Evolutionary conservation across 1,284 basidiomycete genomes (phyloP).

Genomic region (Ustilago lituana): DNA sequence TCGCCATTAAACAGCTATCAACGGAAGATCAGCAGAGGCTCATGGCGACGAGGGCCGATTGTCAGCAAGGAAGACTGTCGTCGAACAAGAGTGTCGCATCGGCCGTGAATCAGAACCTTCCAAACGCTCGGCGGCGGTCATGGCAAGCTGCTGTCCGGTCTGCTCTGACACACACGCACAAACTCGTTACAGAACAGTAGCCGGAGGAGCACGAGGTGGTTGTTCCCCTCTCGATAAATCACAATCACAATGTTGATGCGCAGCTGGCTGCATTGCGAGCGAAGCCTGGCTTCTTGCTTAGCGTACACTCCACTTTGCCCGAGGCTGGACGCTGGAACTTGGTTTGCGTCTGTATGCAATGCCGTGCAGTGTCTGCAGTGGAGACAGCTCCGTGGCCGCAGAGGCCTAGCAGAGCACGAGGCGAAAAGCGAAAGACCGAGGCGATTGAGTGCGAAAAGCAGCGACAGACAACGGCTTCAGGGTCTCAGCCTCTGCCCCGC

Average conservation of each 20-base stretch:
- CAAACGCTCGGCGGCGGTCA: slow-evolving; percentile 2
- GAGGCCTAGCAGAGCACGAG: slow-evolving; percentile 6
- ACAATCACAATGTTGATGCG: neutral
- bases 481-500: slow-evolving; percentile 10
- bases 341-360: neutral
- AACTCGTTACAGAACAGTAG: too few relatives aligned
- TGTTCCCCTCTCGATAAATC: too few relatives aligned
- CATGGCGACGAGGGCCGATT: too few relatives aligned
- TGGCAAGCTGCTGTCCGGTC: too few relatives aligned
- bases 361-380: neutral
- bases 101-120: slow-evolving; percentile 13
- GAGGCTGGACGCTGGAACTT: neutral
- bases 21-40: neutral
- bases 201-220: too few relatives aligned
- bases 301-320: neutral
- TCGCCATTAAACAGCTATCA: slow-evolving; percentile 18
- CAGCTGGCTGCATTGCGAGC: slow-evolving; percentile 1
- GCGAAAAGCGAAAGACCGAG: too few relatives aligned
- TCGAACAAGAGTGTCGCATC: slow-evolving; percentile 18
- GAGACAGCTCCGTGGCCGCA: neutral
- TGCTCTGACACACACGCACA: too few relatives aligned
- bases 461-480: too few relatives aligned
- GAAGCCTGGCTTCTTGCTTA: neutral
- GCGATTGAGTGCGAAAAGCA: too few relatives aligned
- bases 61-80: slow-evolving; percentile 9